Percentiles rank a stretch among this genome's conserved stretches.
phyloP scores from a whole-genome alignment of 148 eudicot genomes.

The Fagopyrum tataricum region DNA sequence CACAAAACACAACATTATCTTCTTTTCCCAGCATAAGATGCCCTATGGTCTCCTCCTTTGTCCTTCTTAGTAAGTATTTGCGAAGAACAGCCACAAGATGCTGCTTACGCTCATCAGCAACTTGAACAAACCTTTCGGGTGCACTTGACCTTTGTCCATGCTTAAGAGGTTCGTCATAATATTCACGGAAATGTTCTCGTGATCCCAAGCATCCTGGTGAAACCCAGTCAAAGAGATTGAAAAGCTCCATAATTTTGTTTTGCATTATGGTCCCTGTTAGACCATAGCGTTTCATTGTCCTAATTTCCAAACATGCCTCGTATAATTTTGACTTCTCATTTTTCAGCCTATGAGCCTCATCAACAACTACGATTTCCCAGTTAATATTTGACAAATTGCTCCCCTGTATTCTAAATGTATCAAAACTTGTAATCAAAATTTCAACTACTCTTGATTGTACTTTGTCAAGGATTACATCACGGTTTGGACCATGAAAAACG shows the following conservation, averaged over 20 bases:
- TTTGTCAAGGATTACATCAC: conserved; percentile 80
- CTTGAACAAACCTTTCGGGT: conserved; percentile 58
- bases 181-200: conserved; percentile 89
- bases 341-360: conserved; percentile 92
- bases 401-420: conserved; percentile 75
- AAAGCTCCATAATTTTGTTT: conserved; percentile 91
- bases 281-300: conserved; percentile 73
- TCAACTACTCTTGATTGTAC: conserved; percentile 48
- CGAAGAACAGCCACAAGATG: conserved; percentile 72
- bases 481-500: conserved; percentile 83
- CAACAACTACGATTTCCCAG: conserved; percentile 85
- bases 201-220: conserved; percentile 85
- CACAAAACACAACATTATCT: conserved; percentile 97
- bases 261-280: conserved; percentile 97
- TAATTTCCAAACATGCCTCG: conserved; percentile 54
- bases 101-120: conserved; percentile 80
- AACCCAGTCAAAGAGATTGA: conserved; percentile 91
- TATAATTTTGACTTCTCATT: conserved; percentile 92
- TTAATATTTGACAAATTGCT: conserved; percentile 41
- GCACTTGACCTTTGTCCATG: conserved; percentile 94
- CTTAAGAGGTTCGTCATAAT: conserved; percentile 91
- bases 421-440: conserved; percentile 91
- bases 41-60: conserved; percentile 95
- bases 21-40: conserved; percentile 98
- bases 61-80: conserved; percentile 75